A percentile compares a stretch with the other conserved stretches of the same genome.
These are phyloP conservation scores for Cytospora schulzeri DNA, from an alignment of 2,329 filamentous ascomycete genomes.

Conservation along the genomic window DNA sequence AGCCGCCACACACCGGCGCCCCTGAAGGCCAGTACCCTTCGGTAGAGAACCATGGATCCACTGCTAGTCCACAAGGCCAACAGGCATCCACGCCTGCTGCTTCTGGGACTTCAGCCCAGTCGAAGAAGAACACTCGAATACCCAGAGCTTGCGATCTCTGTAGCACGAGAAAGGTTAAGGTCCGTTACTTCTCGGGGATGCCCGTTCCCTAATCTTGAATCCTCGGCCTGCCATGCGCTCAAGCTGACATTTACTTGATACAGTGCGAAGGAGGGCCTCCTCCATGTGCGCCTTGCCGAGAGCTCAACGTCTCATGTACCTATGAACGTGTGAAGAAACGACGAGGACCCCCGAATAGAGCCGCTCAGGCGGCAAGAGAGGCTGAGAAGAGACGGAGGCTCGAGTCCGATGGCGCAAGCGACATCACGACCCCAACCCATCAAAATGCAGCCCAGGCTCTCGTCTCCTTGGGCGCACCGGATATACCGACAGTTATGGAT, in stretches of 20 bases:
- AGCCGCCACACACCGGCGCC: conserved; percentile 4
- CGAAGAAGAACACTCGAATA: conserved; percentile 54
- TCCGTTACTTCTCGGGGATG: conserved; percentile 29
- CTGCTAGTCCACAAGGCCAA: conserved; percentile 16
- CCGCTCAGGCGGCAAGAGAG: conserved; percentile 54
- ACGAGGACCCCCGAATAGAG: conserved; percentile 61
- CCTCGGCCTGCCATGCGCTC: background rate
- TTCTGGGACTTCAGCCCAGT: background rate
- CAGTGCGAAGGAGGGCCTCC: conserved; percentile 57
- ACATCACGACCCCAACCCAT: conserved; percentile 41
- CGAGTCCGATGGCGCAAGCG: conserved; percentile 34
- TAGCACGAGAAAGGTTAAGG: conserved; percentile 63
- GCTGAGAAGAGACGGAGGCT: conserved; percentile 52
- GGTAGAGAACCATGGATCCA: conserved; percentile 5
- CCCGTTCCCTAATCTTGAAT: background rate
- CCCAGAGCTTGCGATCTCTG: conserved; percentile 64
- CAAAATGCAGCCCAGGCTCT: conserved; percentile 53
- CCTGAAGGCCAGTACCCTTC: conserved; percentile 15
- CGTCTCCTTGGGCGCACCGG: conserved; percentile 46
- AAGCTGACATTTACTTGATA: conserved; percentile 19
- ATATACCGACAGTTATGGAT: conserved; percentile 45
- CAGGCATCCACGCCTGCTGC: conserved; percentile 17
- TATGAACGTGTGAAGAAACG: conserved; percentile 60
- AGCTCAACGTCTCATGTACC: conserved; percentile 61
- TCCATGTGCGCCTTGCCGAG: conserved; percentile 59